Evolutionary conservation across 805 yeast species (phyloP), one percentile per base, ranked within the genome.

Genomic region (Sporopachydermia quercuum): DNA sequence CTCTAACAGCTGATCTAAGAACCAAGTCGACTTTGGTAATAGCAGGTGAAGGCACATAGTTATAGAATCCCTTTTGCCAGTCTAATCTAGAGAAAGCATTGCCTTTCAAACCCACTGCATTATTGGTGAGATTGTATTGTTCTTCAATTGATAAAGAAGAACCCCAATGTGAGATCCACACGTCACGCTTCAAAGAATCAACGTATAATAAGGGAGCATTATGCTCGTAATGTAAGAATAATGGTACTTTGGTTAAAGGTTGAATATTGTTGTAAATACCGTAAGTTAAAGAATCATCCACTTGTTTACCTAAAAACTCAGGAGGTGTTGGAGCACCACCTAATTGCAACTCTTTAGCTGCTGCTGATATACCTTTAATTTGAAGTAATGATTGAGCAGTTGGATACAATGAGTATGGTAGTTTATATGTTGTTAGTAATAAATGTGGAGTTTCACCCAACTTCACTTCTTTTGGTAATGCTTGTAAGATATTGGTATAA

Each of bases 141-240:
- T 91, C 97, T 54, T 86, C 94, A 45, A 85, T 65, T 55, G 84
- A 71, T 43, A 80, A 52, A 39, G 82, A 58, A 49, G 74, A 54
- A 47, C 85, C 72, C 83, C 85, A 70, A 46, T 86, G 94, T 2
- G 96, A 89, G 39, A 87, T 64, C 96, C 97, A 89, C 39, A 82
- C 57, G 37, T 80, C 81, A 54, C 96, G 72, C 43, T 71, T 64
- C 44, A 85, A 65, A 43, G 62, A 65, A 46, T 68, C 65, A 16
- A 76, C 81, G 45, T 70, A 68, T 15, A 76, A 60, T 41, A 85
- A 51, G 11, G 96, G 93, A 16, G 58, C 49, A 47, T 76, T 74
- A 57, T 73, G 83, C 42, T 70, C 72, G 60, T 71, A 87, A 30
- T 72, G 58, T 27, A 86, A 54, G 2, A 71, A 67, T 53, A 78